Conservation (phyloP, 1,284 basidiomycete species). For the Fomes fomentarius region DNA sequence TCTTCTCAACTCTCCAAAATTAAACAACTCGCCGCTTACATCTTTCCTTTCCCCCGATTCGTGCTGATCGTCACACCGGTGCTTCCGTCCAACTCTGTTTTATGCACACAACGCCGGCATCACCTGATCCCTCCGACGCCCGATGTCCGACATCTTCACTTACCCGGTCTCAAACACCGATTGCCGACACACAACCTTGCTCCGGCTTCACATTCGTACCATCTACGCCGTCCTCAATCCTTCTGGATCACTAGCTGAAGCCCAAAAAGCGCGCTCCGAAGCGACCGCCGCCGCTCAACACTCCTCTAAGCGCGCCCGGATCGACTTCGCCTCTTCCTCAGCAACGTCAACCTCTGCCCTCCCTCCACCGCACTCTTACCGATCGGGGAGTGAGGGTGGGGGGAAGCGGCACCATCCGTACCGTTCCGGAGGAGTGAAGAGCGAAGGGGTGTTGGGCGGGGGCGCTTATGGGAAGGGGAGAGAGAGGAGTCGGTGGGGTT, state of each 20-base stretch:
- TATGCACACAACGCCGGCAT: too few species aligned
- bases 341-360: slow-evolving; percentile 24
- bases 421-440: slow-evolving; percentile 2
- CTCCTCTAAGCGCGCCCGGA: slow-evolving; percentile 55
- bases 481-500: slow-evolving; percentile 25
- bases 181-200: not conserved
- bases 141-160: not conserved
- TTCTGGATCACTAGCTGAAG: slow-evolving; percentile 36
- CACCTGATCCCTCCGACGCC: too few species aligned
- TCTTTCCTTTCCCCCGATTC: not conserved
- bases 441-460: slow-evolving; percentile 21
- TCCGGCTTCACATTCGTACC: too few species aligned
- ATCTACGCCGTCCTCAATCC: not conserved
- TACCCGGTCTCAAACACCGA: not conserved
- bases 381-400: slow-evolving; percentile 7
- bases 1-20: not conserved
- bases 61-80: not conserved
- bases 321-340: slow-evolving; percentile 49
- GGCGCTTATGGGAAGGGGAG: slow-evolving; percentile 22
- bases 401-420: slow-evolving; percentile 20
- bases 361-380: slow-evolving; percentile 7
- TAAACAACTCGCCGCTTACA: too few species aligned
- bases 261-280: slow-evolving; percentile 63
- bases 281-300: slow-evolving; percentile 52
- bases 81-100: not conserved